phyloP scores from a whole-genome alignment of 169 alveolate genomes.

The Plasmodium vinckei region DNA sequence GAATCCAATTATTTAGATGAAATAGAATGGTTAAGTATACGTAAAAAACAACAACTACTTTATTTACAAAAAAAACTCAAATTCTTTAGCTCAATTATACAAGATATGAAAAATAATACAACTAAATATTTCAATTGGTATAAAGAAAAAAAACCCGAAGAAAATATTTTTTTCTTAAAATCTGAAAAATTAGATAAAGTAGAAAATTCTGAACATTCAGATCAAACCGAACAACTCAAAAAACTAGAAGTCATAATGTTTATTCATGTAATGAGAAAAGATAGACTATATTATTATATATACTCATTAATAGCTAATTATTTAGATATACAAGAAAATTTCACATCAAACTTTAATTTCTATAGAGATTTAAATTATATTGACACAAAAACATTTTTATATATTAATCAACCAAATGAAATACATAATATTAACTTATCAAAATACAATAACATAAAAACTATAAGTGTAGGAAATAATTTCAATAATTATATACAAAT shows the following conservation, averaged over 20 bases:
- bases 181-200: conserved; percentile 15
- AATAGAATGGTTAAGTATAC: conserved; percentile 50
- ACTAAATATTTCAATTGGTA: conserved; percentile 63
- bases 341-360: conserved; percentile 1
- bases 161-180: conserved; percentile 46
- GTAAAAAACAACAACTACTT: conserved; percentile 31
- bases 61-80: conserved; percentile 24
- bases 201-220: too few species aligned
- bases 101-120: conserved; percentile 52
- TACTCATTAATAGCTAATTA: conserved; percentile 21
- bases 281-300: conserved; percentile 51
- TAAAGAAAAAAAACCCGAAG: conserved; percentile 42
- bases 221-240: not conserved
- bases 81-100: conserved; percentile 18
- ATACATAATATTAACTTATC: conserved; percentile 15
- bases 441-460: conserved; percentile 52
- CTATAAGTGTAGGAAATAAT: conserved; percentile 62
- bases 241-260: conserved; percentile 59
- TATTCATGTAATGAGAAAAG: conserved; percentile 57
- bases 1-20: not conserved
- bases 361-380: conserved; percentile 56
- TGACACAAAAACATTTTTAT: conserved; percentile 68
- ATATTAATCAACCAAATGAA: conserved; percentile 19
- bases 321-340: conserved; percentile 55
- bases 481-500: conserved; percentile 70